Evolutionary conservation across 2,329 filamentous ascomycete species (phyloP).

Genomic region (Xylaria sp.): DNA sequence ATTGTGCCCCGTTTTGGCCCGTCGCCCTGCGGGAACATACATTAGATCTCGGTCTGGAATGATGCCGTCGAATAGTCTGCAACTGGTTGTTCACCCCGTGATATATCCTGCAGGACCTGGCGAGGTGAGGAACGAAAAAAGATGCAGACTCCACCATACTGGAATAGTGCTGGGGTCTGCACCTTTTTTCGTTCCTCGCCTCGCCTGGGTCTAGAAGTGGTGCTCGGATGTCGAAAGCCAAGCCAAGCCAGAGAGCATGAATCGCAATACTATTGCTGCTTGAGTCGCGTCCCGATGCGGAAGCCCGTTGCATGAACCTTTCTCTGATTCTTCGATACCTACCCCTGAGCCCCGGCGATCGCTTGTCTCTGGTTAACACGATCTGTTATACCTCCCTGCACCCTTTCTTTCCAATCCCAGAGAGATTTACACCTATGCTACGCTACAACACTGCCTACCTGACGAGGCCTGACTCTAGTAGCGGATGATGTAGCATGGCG

Average conservation of each 20-base stretch:
- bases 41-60: slow-evolving; percentile 3
- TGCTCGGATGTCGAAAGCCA: slow-evolving; percentile 22
- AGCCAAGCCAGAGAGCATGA: slow-evolving; percentile 31
- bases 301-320: slow-evolving; percentile 32
- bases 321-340: neutral
- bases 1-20: neutral
- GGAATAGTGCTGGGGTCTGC: too few species aligned
- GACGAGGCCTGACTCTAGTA: slow-evolving; percentile 13
- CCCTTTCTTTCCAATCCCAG: neutral
- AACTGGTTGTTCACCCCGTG: neutral
- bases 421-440: neutral
- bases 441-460: slow-evolving; percentile 2
- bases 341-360: slow-evolving; percentile 33
- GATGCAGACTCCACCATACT: too few species aligned
- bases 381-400: slow-evolving; percentile 41
- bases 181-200: too few species aligned
- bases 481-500: slow-evolving; percentile 18
- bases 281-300: slow-evolving; percentile 10
- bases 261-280: slow-evolving; percentile 16
- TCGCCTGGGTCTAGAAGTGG: neutral
- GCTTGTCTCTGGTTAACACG: slow-evolving; percentile 20
- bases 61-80: slow-evolving; percentile 1
- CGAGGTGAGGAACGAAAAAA: too few species aligned
- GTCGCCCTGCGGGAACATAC: neutral
- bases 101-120: neutral